Percentiles rank a stretch among this genome's conserved stretches.
Evolutionary conservation across 495 filamentous ascomycete genomes (phyloP).

Genomic region (Barbatosphaeria neglecta): DNA sequence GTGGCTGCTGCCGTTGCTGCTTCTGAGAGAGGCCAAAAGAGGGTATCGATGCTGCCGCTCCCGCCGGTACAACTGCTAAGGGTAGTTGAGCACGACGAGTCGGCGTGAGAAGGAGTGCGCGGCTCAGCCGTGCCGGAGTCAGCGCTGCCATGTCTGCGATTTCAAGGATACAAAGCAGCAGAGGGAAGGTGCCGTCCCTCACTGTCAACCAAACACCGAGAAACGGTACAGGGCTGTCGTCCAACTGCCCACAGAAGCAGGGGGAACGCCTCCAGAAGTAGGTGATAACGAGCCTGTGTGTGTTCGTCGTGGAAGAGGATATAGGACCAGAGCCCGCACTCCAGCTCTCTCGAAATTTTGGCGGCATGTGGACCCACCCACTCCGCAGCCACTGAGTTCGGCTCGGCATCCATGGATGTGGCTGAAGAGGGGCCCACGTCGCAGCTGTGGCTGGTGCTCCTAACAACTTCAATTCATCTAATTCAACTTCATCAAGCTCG

Average conservation of each 20-base stretch:
- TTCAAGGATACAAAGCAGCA: not conserved
- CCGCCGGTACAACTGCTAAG: not conserved
- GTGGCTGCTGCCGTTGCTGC: not conserved
- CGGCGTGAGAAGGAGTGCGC: not conserved
- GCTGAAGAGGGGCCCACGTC: too few species aligned
- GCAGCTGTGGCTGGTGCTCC: not conserved
- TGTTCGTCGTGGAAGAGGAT: not conserved
- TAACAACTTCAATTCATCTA: too few species aligned
- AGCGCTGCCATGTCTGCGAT: not conserved
- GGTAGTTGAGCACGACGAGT: not conserved
- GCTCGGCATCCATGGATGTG: too few species aligned
- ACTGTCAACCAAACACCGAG: too few species aligned
- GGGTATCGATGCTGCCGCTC: not conserved
- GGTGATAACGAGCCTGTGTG: not conserved
- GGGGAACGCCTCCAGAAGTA: not conserved
- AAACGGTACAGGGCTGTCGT: too few species aligned
- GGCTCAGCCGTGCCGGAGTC: not conserved
- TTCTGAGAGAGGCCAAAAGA: not conserved
- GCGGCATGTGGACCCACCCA: not conserved
- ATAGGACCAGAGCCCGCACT: not conserved
- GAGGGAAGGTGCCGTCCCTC: too few species aligned
- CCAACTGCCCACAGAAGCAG: not conserved
- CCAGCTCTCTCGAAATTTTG: not conserved
- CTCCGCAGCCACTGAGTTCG: too few species aligned
- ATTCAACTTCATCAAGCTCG: too few species aligned